Conservation (phyloP, 805 yeast genomes). For the Saccharomyces kudriavzevii region DNA sequence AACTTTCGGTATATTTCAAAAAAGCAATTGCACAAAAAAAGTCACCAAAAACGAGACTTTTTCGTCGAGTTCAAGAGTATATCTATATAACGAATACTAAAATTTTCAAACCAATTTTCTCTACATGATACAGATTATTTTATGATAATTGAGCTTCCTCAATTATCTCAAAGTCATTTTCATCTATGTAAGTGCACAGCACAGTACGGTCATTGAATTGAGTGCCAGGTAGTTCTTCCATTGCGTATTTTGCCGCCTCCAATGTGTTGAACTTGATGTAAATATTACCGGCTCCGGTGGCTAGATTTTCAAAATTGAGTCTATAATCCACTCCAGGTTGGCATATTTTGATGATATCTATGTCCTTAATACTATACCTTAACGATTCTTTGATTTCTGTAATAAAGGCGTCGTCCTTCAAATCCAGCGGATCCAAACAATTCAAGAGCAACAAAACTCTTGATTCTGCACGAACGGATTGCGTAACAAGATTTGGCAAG, state of each 20-base stretch:
- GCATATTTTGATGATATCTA: slow-evolving; percentile 52
- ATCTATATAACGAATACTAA: not conserved
- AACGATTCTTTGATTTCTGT: slow-evolving; percentile 48
- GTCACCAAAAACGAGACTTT: not conserved
- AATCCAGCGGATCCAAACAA: slow-evolving; percentile 54
- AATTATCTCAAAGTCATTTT: slow-evolving; percentile 45
- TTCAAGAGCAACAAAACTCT: slow-evolving; percentile 60
- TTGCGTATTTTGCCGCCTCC: slow-evolving; percentile 48
- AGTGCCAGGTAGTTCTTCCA: slow-evolving; percentile 53
- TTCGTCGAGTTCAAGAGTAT: not conserved
- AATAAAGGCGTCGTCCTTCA: slow-evolving; percentile 42
- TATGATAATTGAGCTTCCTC: slow-evolving; percentile 16
- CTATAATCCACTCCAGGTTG: slow-evolving; percentile 40
- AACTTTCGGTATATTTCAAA: not conserved
- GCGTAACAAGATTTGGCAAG: slow-evolving; percentile 32
- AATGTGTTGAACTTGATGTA: slow-evolving; percentile 54
- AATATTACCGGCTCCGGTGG: slow-evolving; percentile 63
- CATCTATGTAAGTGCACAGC: slow-evolving; percentile 54
- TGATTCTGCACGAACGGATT: slow-evolving; percentile 20
- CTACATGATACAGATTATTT: not conserved
- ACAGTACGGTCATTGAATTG: slow-evolving; percentile 62
- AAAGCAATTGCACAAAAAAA: not conserved
- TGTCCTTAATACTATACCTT: slow-evolving; percentile 28
- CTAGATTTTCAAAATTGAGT: slow-evolving; percentile 37
- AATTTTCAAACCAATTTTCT: not conserved